Evolutionary conservation across 495 filamentous ascomycete species (phyloP).

Genomic region (Xylaria scruposa): DNA sequence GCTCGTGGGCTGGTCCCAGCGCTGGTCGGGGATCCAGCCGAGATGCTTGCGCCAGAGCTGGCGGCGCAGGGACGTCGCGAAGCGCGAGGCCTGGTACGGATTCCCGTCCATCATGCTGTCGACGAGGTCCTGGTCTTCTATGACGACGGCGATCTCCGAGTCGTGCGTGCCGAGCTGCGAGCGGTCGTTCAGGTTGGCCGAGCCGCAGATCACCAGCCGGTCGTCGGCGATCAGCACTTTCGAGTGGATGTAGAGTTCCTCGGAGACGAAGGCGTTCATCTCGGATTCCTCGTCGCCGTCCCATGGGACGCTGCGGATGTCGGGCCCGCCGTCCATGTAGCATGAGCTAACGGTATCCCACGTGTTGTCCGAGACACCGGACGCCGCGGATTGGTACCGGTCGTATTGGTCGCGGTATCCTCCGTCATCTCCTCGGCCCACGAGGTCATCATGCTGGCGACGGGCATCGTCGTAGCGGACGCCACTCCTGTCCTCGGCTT

Average conservation of each 20-base stretch:
- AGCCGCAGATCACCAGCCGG: constrained; percentile 85
- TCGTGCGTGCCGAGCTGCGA: constrained; percentile 89
- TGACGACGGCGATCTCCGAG: constrained; percentile 80
- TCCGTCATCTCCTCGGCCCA: constrained; percentile 23
- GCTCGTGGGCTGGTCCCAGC: constrained; percentile 60
- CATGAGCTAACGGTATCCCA: constrained; percentile 82
- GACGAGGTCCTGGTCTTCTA: constrained; percentile 77
- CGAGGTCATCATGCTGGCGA: constrained; percentile 49
- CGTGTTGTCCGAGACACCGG: constrained; percentile 55
- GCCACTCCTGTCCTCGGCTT: constrained; percentile 70
- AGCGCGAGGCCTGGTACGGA: constrained; percentile 74
- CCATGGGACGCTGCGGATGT: constrained; percentile 84
- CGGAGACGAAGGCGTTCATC: constrained; percentile 86
- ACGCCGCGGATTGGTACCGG: constrained; percentile 72
- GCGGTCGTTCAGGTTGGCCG: constrained; percentile 93
- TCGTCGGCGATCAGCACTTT: constrained; percentile 96
- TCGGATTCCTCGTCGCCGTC: constrained; percentile 73
- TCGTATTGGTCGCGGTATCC: constrained; percentile 48
- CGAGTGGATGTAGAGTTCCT: constrained; percentile 93
- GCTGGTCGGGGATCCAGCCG: constrained; percentile 78
- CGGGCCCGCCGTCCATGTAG: constrained; percentile 82
- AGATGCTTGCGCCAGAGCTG: constrained; percentile 92
- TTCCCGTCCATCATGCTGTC: constrained; percentile 74
- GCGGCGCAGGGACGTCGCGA: constrained; percentile 82
- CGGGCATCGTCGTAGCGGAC: constrained; percentile 77